Conservation (phyloP, 768 basidiomycete species). For the Chalciporus chontae region DNA sequence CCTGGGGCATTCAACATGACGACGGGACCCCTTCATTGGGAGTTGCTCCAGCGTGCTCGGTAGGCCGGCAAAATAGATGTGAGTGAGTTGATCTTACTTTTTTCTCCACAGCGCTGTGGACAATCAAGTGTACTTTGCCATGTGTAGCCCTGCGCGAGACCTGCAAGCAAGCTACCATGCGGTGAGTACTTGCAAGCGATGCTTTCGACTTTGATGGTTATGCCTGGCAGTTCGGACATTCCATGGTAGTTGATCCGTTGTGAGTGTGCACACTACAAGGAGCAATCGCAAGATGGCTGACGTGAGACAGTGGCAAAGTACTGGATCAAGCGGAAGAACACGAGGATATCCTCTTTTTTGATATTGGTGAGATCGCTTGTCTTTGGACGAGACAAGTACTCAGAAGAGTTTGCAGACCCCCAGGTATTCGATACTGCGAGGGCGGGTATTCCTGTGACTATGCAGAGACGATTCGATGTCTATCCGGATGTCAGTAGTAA, state of each 20-base stretch:
- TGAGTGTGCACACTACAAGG: slow-evolving; percentile 36
- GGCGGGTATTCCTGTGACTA: slow-evolving; percentile 86
- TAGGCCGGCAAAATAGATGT: slow-evolving; percentile 22
- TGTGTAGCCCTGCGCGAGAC: slow-evolving; percentile 94
- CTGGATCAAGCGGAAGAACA: slow-evolving; percentile 70
- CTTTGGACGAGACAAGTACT: not conserved
- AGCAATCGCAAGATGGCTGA: slow-evolving; percentile 4
- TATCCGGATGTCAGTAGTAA: slow-evolving; percentile 70
- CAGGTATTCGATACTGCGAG: slow-evolving; percentile 62
- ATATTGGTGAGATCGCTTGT: slow-evolving; percentile 62
- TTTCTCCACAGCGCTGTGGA: slow-evolving; percentile 73
- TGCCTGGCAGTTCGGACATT: slow-evolving; percentile 76
- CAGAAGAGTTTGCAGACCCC: slow-evolving; percentile 51
- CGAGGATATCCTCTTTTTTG: slow-evolving; percentile 74
- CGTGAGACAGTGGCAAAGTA: slow-evolving; percentile 59
- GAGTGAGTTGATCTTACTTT: slow-evolving; percentile 5
- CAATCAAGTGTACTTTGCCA: slow-evolving; percentile 93
- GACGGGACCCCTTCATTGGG: slow-evolving; percentile 96
- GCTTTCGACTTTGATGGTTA: not conserved
- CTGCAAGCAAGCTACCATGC: slow-evolving; percentile 83
- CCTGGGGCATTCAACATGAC: slow-evolving; percentile 95
- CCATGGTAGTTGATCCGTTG: slow-evolving; percentile 89
- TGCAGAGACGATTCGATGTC: slow-evolving; percentile 89
- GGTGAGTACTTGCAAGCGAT: slow-evolving; percentile 39
- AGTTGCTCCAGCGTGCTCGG: slow-evolving; percentile 83